Conservation (phyloP, 805 yeast species). For the Metschnikowia reukaufii region DNA sequence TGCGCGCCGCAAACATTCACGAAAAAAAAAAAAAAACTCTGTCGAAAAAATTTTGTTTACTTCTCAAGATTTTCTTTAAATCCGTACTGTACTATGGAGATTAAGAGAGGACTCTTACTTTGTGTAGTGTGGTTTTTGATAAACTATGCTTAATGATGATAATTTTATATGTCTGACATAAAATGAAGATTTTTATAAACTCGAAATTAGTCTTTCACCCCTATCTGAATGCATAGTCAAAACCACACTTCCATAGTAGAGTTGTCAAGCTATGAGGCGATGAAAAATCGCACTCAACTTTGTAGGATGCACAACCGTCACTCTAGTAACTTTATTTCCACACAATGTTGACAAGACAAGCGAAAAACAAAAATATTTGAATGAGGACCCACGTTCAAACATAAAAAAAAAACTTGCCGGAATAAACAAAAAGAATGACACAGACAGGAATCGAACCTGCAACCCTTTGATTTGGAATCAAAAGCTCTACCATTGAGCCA, state of each 20-base stretch:
- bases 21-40: neutral
- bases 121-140: conserved; percentile 15
- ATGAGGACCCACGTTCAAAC: too few species aligned
- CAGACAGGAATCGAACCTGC: conserved; percentile 29
- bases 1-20: neutral
- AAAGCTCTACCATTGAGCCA: conserved; percentile 28
- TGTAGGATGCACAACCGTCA: neutral
- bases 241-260: conserved; percentile 1
- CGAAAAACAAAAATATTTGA: neutral
- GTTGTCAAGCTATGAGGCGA: neutral
- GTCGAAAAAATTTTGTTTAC: neutral
- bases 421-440: conserved; percentile 16
- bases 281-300: neutral
- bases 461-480: conserved; percentile 27
- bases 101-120: conserved; percentile 19
- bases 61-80: neutral
- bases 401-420: neutral
- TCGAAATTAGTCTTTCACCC: conserved; percentile 28
- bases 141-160: conserved; percentile 21
- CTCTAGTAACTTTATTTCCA: neutral
- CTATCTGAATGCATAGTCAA: conserved; percentile 22
- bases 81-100: conserved; percentile 6
- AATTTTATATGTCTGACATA: conserved; percentile 17
- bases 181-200: conserved; percentile 17
- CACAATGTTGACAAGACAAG: too few species aligned